Conservation (phyloP, 1,284 basidiomycete species). For the Cutaneotrichosporon arboriforme region DNA sequence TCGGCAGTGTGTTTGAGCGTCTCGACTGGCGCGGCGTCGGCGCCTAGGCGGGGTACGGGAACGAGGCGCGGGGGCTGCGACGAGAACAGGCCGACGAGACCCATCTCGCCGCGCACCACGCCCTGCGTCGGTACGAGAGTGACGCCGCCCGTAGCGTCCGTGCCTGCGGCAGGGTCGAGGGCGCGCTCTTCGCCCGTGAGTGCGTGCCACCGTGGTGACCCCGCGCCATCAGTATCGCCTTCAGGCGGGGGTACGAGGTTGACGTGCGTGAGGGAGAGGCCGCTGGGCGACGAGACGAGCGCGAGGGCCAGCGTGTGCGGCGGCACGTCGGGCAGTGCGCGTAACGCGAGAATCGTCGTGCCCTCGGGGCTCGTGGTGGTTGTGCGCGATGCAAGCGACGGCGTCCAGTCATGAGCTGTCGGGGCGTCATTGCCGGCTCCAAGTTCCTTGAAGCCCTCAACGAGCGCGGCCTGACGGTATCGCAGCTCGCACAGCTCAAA, state of each 20-base stretch:
- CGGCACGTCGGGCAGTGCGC: conserved; percentile 23
- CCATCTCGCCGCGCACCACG: conserved; percentile 27
- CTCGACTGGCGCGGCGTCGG: conserved; percentile 8
- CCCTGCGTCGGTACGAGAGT: conserved; percentile 21
- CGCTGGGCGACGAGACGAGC: conserved; percentile 18
- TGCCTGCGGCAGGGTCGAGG: conserved; percentile 6
- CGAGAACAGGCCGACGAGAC: conserved; percentile 19
- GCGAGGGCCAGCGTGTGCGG: conserved; percentile 26
- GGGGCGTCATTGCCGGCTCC: conserved; percentile 5
- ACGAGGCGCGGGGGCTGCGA: conserved; percentile 7
- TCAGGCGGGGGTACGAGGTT: conserved; percentile 15
- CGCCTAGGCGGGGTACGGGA: conserved; percentile 13
- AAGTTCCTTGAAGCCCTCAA: conserved; percentile 18
- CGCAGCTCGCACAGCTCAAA: conserved; percentile 17
- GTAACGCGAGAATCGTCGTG: conserved; percentile 22
- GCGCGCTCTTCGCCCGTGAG: conserved; percentile 11
- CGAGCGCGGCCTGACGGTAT: conserved; percentile 8
- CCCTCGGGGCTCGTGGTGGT: conserved; percentile 18
- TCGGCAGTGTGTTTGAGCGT: conserved; percentile 12
- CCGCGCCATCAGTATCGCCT: conserved; percentile 3
- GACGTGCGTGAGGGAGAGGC: conserved; percentile 21
- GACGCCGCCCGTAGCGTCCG: neutral
- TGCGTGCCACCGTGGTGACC: conserved; percentile 9
- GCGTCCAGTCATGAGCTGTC: conserved; percentile 13
- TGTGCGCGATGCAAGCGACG: conserved; percentile 6